Evolutionary conservation across 768 basidiomycete species (phyloP).

Genomic region (Termitomyces sp.): DNA sequence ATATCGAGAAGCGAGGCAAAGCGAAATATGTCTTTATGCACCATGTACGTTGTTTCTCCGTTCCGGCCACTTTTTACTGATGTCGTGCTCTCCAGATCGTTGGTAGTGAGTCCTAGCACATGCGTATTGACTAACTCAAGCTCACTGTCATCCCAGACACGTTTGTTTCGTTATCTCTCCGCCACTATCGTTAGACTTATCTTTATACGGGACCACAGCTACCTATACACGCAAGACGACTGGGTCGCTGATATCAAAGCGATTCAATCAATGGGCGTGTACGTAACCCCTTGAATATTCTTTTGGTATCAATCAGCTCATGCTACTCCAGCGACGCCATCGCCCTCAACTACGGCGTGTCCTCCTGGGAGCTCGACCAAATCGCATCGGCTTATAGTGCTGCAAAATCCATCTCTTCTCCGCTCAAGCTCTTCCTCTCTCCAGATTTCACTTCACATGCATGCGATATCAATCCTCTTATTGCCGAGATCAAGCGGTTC

Average conservation of each 20-base stretch:
- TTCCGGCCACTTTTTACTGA: neutral
- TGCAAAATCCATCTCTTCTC: slow-evolving; percentile 31
- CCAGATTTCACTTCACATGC: slow-evolving; percentile 51
- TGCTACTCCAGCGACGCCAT: slow-evolving; percentile 47
- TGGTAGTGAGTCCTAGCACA: slow-evolving; percentile 30
- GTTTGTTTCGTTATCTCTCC: slow-evolving; percentile 20
- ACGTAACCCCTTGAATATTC: slow-evolving; percentile 13
- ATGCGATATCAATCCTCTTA: slow-evolving; percentile 37
- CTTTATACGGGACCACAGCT: slow-evolving; percentile 20
- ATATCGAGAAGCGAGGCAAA: slow-evolving; percentile 31
- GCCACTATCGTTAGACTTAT: neutral
- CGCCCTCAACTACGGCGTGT: slow-evolving; percentile 57
- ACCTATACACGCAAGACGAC: slow-evolving; percentile 30
- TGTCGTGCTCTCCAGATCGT: slow-evolving; percentile 30
- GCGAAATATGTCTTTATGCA: slow-evolving; percentile 49
- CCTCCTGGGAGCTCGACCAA: slow-evolving; percentile 45
- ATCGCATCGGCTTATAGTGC: slow-evolving; percentile 47
- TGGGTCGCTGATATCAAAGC: slow-evolving; percentile 38
- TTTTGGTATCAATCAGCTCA: slow-evolving; percentile 5
- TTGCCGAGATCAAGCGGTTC: slow-evolving; percentile 41
- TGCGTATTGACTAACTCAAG: neutral
- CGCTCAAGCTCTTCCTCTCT: slow-evolving; percentile 52
- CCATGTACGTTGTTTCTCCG: slow-evolving; percentile 27
- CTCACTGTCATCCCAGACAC: slow-evolving; percentile 27
- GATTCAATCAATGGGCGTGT: slow-evolving; percentile 38